Base-by-base conservation (phyloP, 202 grass and related monocot species). In the Bolboschoenoplectus hybrid region DNA sequence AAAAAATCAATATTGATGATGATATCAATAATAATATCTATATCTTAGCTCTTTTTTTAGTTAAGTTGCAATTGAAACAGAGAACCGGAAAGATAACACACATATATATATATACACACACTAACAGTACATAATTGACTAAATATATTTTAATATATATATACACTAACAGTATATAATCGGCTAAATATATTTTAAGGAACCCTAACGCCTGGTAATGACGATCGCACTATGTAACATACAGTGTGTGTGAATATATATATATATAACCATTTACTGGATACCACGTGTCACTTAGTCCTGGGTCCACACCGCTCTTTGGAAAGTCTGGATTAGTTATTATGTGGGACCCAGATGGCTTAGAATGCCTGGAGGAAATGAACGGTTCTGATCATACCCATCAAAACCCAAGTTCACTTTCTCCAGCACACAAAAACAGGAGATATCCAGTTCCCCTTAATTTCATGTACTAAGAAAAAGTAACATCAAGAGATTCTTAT, bases 251-350 rank as follows among this genome's bases (percentile, higher is more conserved):
- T 26, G 26, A 26, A 26, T 26, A 26, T 26, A 26, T 26, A 26
- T 26, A 26, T 26, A 2, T 12, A 63, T 63, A 61, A 81, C 78
- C 78, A 81, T 61, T 81, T 43, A 81, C 47, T 9, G 35, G 12
- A 16, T 43, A 61, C 78, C 78, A 81, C 78, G 56, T 81, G 78
- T 14, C 53, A 41, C 26, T n/a, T 41, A 2, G 36, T 61, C 34
- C 38, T 16, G 56, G 55, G 56, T 81, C 78, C 78, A 81, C 78
- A 26, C 6, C 55, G 16, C 78, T 63, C 45, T 81, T 81, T 41
- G 58, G 17, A 60, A n/a, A 60, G 78, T 80, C 35, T 12, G 0
- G 13, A 61, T 78, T 78, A 78, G 73, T 78, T 78, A 78, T 19
- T 63, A 13, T 34, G 14, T 81, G 19, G 53, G 76, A 14, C 47